phyloP scores from a whole-genome alignment of 2,329 filamentous ascomycete species.

The Claviceps sp. region DNA sequence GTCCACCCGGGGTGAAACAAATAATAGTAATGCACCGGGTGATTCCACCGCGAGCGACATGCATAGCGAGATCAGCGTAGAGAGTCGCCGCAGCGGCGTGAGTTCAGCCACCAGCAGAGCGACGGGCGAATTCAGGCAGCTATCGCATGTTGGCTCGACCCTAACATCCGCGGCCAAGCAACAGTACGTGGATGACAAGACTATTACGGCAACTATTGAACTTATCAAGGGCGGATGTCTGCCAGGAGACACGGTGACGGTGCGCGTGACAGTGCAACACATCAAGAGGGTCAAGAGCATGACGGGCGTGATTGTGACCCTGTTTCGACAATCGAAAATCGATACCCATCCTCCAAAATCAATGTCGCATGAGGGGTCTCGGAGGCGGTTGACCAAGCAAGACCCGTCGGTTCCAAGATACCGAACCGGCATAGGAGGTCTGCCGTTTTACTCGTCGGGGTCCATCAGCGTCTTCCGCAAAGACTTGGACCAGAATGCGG shows the following conservation, averaged over 20 bases:
- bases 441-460: conserved; percentile 74
- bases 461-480: conserved; percentile 92
- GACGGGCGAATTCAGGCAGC: conserved; percentile 21
- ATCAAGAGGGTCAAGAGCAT: conserved; percentile 82
- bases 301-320: conserved; percentile 81
- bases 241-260: conserved; percentile 68
- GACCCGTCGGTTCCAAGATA: conserved; percentile 73
- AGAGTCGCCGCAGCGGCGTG: conserved; percentile 57
- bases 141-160: conserved; percentile 18
- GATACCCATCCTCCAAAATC: conserved; percentile 53
- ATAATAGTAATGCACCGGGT: conserved; percentile 19
- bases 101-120: conserved; percentile 48
- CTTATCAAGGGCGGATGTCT: conserved; percentile 71
- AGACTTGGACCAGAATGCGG: conserved; percentile 78
- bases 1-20: conserved; percentile 19
- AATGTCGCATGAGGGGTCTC: conserved; percentile 36
- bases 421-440: conserved; percentile 69
- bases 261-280: conserved; percentile 74
- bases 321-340: conserved; percentile 83
- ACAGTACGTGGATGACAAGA: conserved; percentile 48
- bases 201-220: conserved; percentile 77
- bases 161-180: conserved; percentile 23
- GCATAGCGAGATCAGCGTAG: conserved; percentile 56
- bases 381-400: conserved; percentile 59
- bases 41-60: conserved; percentile 32